phyloP scores from a whole-genome alignment of 768 basidiomycete genomes.

The Pleurotus platypus region DNA sequence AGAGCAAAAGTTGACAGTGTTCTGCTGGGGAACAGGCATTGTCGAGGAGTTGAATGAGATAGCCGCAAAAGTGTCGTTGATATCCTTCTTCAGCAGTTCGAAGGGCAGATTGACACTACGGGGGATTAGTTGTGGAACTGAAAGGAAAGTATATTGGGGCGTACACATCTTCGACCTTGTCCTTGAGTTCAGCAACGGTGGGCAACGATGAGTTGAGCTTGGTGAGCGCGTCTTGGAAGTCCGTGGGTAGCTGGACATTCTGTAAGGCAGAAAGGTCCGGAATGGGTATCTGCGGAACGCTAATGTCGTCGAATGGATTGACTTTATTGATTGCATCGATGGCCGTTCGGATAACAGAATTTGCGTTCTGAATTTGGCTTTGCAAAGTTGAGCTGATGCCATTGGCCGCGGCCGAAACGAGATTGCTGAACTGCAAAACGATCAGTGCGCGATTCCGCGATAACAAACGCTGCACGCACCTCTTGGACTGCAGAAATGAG shows the following conservation, averaged over 20 bases:
- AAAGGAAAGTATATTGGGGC: conserved; percentile 21
- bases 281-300: conserved; percentile 66
- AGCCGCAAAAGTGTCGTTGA: conserved; percentile 81
- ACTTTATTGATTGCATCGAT: conserved; percentile 71
- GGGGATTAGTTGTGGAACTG: not conserved
- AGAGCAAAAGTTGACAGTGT: conserved; percentile 69
- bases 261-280: conserved; percentile 72
- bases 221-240: conserved; percentile 70
- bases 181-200: conserved; percentile 69
- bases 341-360: conserved; percentile 60
- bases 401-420: conserved; percentile 56
- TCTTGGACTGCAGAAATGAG: conserved; percentile 81
- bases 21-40: conserved; percentile 74
- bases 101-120: conserved; percentile 81
- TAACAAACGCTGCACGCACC: conserved; percentile 38
- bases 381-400: conserved; percentile 70
- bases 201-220: conserved; percentile 81
- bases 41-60: conserved; percentile 67
- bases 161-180: conserved; percentile 64
- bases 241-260: conserved; percentile 77
- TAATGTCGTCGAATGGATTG: conserved; percentile 69
- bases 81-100: conserved; percentile 81
- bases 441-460: conserved; percentile 11
- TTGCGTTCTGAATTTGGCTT: conserved; percentile 62
- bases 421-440: conserved; percentile 58